Percentiles rank a stretch among this genome's conserved stretches.
These are phyloP conservation scores for Fusarium proliferatum DNA, from an alignment of 2,329 filamentous ascomycete genomes.

Conservation along the genomic window DNA sequence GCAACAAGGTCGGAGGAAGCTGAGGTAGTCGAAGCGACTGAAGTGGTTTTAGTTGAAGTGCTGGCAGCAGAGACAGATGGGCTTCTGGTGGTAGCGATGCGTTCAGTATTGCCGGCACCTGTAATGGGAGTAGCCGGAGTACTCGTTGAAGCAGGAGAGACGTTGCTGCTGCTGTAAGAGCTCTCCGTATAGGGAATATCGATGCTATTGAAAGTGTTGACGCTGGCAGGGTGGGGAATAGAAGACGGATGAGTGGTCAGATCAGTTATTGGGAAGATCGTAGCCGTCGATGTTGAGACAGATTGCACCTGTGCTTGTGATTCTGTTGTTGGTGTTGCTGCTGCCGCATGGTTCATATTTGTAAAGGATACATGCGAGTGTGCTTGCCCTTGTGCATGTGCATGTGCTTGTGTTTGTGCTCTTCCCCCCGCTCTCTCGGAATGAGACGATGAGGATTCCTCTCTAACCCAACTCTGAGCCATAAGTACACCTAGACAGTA, in stretches of 20 bases:
- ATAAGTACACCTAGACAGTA: constrained; percentile 15
- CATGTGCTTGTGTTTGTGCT: constrained; percentile 8
- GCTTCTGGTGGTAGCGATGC: constrained; percentile 4
- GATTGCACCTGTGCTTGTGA: neutral
- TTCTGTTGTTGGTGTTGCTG: constrained; percentile 8
- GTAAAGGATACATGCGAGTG: constrained; percentile 13
- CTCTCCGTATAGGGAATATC: constrained; percentile 28
- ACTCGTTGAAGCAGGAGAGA: constrained; percentile 32
- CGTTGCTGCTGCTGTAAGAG: constrained; percentile 33
- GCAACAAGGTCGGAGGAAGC: constrained; percentile 10
- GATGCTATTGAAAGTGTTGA: constrained; percentile 14
- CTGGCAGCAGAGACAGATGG: constrained; percentile 9
- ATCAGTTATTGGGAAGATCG: constrained; percentile 10
- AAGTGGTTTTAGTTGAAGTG: constrained; percentile 1
- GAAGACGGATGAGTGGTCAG: constrained; percentile 16
- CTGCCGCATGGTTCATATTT: constrained; percentile 12
- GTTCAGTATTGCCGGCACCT: constrained; percentile 6
- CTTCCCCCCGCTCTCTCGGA: constrained; percentile 21
- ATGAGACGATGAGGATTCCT: constrained; percentile 38
- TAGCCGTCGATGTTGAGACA: neutral
- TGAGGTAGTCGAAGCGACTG: constrained; percentile 1
- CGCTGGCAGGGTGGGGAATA: constrained; percentile 2
- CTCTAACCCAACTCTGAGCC: constrained; percentile 37
- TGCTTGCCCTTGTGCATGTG: neutral
- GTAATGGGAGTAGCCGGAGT: constrained; percentile 27